A percentile compares a stretch with the other conserved stretches of the same genome.
These are phyloP conservation scores for Aureobasidium melanogenum DNA, from an alignment of 2,329 filamentous ascomycete species.

Conservation along the genomic window DNA sequence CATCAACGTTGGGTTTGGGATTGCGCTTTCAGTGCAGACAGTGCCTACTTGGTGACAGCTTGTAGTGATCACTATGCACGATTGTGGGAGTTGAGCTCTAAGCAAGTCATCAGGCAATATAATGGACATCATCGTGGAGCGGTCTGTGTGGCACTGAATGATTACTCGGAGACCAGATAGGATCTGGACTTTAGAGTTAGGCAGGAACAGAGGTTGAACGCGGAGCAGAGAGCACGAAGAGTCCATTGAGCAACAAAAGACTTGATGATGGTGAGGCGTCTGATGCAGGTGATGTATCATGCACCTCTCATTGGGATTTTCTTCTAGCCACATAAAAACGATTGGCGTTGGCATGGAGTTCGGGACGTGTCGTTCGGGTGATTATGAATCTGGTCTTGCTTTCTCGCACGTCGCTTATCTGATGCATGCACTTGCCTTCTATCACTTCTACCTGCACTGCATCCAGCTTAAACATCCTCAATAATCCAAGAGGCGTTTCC, in stretches of 20 bases:
- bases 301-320: not conserved
- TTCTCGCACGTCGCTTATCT: not conserved
- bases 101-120: conserved; percentile 88
- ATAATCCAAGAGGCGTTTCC: not conserved
- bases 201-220: too few relatives aligned
- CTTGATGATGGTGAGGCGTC: not conserved
- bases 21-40: conserved; percentile 89
- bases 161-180: conserved; percentile 36
- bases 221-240: not conserved
- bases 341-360: not conserved
- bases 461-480: not conserved
- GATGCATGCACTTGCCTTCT: not conserved
- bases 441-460: not conserved
- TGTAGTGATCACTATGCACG: conserved; percentile 90
- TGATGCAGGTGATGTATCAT: not conserved
- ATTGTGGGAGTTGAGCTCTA: conserved; percentile 78
- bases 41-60: conserved; percentile 84
- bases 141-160: conserved; percentile 87
- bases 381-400: not conserved
- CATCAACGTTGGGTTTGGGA: conserved; percentile 98
- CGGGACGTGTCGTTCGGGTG: not conserved
- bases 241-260: not conserved
- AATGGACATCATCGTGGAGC: conserved; percentile 89
- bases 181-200: not conserved
- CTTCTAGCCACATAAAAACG: not conserved